Conservation (phyloP, 176 grass and related monocot species). For the Oryza glaberrima region DNA sequence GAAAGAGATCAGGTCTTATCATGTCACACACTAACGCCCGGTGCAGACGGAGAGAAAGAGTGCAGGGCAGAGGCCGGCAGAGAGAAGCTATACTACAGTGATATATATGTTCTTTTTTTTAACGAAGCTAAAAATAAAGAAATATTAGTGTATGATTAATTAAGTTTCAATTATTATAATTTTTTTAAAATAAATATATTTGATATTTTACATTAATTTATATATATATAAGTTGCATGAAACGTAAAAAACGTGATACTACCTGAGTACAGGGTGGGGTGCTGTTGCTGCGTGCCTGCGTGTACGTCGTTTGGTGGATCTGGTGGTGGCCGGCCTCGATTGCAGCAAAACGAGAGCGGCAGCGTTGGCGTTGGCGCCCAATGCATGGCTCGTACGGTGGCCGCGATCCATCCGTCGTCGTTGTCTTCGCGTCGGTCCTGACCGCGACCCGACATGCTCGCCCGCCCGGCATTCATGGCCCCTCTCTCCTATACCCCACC, state of each 20-base stretch:
- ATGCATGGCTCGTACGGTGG: conserved; percentile 6
- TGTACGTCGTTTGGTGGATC: neutral
- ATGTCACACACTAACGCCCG: conserved; percentile 40
- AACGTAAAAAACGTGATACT: no score
- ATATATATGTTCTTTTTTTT: no score
- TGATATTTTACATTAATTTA: no score
- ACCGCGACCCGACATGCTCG: conserved; percentile 50
- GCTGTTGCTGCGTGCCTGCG: neutral
- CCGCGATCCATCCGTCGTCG: conserved; percentile 23
- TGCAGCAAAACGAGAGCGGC: conserved; percentile 28
- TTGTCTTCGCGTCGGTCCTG: conserved; percentile 13
- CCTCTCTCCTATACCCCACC: neutral
- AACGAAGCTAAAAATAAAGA: no score
- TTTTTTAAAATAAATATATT: no score
- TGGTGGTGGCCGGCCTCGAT: conserved; percentile 6
- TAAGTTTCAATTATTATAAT: no score
- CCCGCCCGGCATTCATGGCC: conserved; percentile 73
- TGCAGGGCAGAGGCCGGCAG: neutral
- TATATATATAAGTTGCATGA: no score
- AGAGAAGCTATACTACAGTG: neutral
- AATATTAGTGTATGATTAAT: no score
- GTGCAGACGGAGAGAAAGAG: neutral
- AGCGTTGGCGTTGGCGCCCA: conserved; percentile 48
- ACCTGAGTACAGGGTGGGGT: neutral
- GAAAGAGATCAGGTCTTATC: conserved; percentile 43